A percentile compares a stretch with the other conserved stretches of the same genome.
phyloP scores from a whole-genome alignment of 2,329 filamentous ascomycete species.

The Neophaeococcomyces aloes region DNA sequence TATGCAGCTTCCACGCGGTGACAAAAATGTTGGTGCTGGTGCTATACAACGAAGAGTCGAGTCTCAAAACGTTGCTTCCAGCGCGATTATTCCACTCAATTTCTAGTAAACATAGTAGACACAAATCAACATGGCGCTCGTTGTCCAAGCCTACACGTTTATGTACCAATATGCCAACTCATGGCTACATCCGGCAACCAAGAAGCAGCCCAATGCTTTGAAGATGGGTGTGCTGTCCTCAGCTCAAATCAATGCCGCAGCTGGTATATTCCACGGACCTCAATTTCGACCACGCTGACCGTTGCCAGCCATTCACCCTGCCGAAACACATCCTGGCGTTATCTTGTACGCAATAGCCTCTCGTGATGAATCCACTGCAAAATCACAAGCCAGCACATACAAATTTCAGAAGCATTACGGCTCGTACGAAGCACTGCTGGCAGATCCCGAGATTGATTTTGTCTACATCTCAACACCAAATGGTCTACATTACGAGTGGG shows the following conservation, averaged over 20 bases:
- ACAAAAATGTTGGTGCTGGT: too few relatives aligned
- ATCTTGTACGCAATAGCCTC: constrained; percentile 45
- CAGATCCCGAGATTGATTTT: constrained; percentile 33
- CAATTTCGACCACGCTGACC: too few relatives aligned
- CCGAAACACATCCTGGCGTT: constrained; percentile 44
- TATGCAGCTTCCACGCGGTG: too few relatives aligned
- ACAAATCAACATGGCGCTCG: constrained; percentile 19
- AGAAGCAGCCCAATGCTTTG: constrained; percentile 20
- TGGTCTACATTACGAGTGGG: constrained; percentile 36
- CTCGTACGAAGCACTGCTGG: constrained; percentile 5
- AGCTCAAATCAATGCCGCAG: constrained; percentile 22
- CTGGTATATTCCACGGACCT: constrained; percentile 1
- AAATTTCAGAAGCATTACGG: constrained; percentile 36
- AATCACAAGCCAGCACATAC: constrained; percentile 42
- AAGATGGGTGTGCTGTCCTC: constrained; percentile 22
- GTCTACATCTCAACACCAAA: constrained; percentile 44
- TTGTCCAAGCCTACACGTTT: constrained; percentile 21
- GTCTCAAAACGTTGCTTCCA: too few relatives aligned
- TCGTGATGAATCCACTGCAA: constrained; percentile 38
- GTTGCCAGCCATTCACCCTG: constrained; percentile 26
- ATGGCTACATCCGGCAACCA: constrained; percentile 17
- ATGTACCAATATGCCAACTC: constrained; percentile 22
- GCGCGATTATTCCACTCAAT: too few relatives aligned
- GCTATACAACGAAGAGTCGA: too few relatives aligned
- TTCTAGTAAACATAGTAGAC: too few relatives aligned